These are phyloP conservation scores for Aspergillus mulundensis DNA, from an alignment of 495 filamentous ascomycete species.

Conservation along the genomic window DNA sequence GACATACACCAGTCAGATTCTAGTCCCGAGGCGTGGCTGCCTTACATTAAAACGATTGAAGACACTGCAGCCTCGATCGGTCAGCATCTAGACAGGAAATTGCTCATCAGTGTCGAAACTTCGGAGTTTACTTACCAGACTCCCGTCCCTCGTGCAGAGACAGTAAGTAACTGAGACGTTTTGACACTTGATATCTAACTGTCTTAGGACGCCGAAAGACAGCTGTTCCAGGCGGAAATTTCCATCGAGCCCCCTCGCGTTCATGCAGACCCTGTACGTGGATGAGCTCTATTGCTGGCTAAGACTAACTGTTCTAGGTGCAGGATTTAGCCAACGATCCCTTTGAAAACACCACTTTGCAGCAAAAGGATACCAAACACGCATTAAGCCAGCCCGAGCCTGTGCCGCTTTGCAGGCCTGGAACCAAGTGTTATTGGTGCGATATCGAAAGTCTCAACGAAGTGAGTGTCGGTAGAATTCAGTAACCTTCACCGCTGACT, in stretches of 20 bases:
- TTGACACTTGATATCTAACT: neutral
- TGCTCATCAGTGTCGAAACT: slow-evolving; percentile 13
- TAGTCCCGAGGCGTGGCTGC: slow-evolving; percentile 17
- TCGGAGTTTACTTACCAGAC: neutral
- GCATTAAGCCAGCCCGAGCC: neutral
- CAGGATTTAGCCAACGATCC: neutral
- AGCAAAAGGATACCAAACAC: neutral
- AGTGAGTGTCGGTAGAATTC: neutral
- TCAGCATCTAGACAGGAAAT: slow-evolving; percentile 14
- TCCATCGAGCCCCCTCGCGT: neutral
- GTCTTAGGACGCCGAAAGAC: neutral
- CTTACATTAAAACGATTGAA: slow-evolving; percentile 19
- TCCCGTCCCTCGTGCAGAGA: neutral
- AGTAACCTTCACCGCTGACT: neutral
- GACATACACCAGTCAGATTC: slow-evolving; percentile 25
- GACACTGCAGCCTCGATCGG: slow-evolving; percentile 9
- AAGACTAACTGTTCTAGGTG: neutral
- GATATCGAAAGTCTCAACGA: neutral
- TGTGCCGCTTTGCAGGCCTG: neutral
- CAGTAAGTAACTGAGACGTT: neutral
- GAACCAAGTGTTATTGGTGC: slow-evolving; percentile 26
- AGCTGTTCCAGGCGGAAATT: neutral
- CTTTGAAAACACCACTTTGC: neutral
- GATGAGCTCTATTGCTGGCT: neutral
- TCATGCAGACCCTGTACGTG: neutral